Evolutionary conservation across 2,329 filamentous ascomycete genomes (phyloP), one percentile per base, ranked within the genome.

Genomic region (Capronia epimyces): DNA sequence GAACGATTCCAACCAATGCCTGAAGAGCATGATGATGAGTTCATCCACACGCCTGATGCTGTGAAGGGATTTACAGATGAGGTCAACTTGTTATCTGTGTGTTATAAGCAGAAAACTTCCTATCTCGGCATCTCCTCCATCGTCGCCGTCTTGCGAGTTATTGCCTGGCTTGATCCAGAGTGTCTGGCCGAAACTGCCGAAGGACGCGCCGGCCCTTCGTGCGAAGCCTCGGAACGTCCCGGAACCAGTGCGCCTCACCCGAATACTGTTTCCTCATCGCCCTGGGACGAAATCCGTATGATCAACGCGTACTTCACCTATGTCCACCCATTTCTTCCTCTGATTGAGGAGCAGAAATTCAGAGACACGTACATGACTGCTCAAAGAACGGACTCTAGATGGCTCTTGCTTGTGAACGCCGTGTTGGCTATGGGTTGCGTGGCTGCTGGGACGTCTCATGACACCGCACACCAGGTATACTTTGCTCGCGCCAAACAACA

Each of bases 221-320:
- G n/a, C n/a, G n/a, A n/a, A n/a, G n/a, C n/a, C n/a, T n/a, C n/a
- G n/a, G n/a, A n/a, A n/a, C n/a, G n/a, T n/a, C n/a, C n/a, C n/a
- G n/a, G n/a, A n/a, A n/a, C n/a, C n/a, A n/a, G n/a, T n/a, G n/a
- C n/a, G n/a, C n/a, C n/a, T n/a, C n/a, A n/a, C n/a, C n/a, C n/a
- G n/a, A n/a, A n/a, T n/a, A n/a, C n/a, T 81, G 21, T 67, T 18
- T 25, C 78, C 31, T 79, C 81, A 54, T 50, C 71, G 73, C 77
- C 78, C 13, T 79, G 78, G 64, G 83, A 85, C 60, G 83, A 83
- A 13, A 80, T 85, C 64, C 80, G 80, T 4, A 71, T 87, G 8
- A 80, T 88, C 34, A 82, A 88, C 59, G 82, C 83, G n/a, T 89
- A 87, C 65, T 89, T 89, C 65, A 82, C 83, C 58, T 78, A 82